Base-by-base conservation (phyloP, 2,329 filamentous ascomycete genomes). In the Davidsoniella eucalypti region DNA sequence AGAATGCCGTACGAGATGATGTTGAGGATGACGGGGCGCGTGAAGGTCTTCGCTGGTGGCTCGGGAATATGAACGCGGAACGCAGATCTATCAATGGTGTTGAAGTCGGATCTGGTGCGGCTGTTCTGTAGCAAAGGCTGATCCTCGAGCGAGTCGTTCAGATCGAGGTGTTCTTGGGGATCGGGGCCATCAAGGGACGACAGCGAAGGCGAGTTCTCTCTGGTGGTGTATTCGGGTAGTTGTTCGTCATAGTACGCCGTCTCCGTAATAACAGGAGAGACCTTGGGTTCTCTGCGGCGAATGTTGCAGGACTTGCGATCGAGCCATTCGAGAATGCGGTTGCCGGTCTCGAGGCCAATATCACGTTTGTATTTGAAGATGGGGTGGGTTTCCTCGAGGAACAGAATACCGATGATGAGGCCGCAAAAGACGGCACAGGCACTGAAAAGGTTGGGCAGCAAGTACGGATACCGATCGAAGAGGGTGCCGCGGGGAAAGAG, bases 361-460 rank as follows among this genome's bases (percentile, higher is more conserved):
- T 98, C 92, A 42, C 76, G 77, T 51, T 80, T 73, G 56, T 79
- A 65, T 67, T 84, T 94, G 69, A 84, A 84, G 62, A 84, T 79
- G 46, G 80, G 75, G 61, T 98, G 92, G 1, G 92, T 96, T 67
- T 98, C 92, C 62, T 98, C 87, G 50, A 98, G 71, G 61, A 94
- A 95, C 17, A 95, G 66, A 50, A 93, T 69, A 16, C 88, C 88
- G 49, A 92, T 73, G 3, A 81, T 61, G 44, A 94, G 80, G 16
- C 87, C 86, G 55, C 84, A 69, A 38, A 82, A 66, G 8, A 94
- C 82, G 14, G 92, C 78, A n/a, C 70, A 69, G 29, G 87, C 82
- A 64, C 87, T 94, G 57, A 94, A 83, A n/a, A 94, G 66, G 64
- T 95, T 95, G 36, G 88, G 87, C 46, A 95, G 74, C 38, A 96